Evolutionary conservation across 2,329 filamentous ascomycete genomes (phyloP).

Genomic region (Trichoderma guizhouense): DNA sequence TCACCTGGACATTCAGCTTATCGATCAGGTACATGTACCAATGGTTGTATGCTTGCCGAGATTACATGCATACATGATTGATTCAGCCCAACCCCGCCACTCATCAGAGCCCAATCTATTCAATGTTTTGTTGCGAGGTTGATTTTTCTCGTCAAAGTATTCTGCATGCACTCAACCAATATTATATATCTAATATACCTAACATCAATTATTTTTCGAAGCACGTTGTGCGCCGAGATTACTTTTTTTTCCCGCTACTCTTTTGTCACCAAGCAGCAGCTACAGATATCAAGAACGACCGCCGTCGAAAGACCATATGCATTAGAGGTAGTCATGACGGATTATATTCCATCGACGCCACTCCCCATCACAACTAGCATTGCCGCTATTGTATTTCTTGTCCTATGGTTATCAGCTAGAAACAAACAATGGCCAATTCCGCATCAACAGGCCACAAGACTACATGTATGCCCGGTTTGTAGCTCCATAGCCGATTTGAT

Average conservation of each 20-base stretch:
- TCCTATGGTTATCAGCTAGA: neutral
- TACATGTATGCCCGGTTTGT: neutral
- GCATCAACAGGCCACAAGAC: neutral
- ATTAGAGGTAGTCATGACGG: neutral
- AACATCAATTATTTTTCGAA: neutral
- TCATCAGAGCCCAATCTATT: neutral
- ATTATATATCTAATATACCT: no score
- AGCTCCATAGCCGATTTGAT: neutral
- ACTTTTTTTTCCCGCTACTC: no score
- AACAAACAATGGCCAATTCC: neutral
- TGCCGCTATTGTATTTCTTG: neutral
- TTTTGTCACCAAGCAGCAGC: no score
- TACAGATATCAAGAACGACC: neutral
- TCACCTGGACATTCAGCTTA: neutral
- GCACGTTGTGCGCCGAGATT: no score
- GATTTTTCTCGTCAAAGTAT: no score
- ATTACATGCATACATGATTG: neutral
- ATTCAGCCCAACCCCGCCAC: neutral
- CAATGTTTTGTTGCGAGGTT: neutral
- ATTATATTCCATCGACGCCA: neutral
- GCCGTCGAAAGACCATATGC: neutral
- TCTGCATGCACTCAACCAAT: no score
- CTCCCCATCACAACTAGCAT: neutral
- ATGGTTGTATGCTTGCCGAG: neutral
- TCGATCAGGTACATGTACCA: neutral